Conservation (phyloP, 2,329 filamentous ascomycete species). For the Trichoderma harzianum region DNA sequence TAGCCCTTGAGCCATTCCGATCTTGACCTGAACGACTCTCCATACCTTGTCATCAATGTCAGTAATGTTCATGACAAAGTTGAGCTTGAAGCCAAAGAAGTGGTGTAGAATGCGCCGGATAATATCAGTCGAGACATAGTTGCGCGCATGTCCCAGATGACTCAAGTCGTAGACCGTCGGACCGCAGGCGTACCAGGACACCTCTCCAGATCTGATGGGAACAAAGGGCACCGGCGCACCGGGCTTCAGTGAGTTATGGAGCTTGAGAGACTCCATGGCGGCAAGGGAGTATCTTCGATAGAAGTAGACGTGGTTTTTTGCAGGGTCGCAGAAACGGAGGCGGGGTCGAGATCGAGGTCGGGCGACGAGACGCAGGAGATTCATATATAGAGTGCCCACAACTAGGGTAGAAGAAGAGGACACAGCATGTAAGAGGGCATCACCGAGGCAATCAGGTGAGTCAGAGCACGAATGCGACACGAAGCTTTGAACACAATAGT, state of each 20-base stretch:
- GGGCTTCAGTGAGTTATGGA: slow-evolving; percentile 76
- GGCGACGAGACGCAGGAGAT: slow-evolving; percentile 33
- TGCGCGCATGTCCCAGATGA: slow-evolving; percentile 79
- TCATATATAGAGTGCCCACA: slow-evolving; percentile 30
- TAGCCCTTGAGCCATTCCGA: neutral
- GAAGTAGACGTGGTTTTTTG: slow-evolving; percentile 28
- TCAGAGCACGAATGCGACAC: slow-evolving; percentile 11
- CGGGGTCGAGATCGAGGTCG: slow-evolving; percentile 27
- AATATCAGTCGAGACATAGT: slow-evolving; percentile 89
- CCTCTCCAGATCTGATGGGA: slow-evolving; percentile 66
- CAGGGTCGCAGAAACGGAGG: slow-evolving; percentile 28
- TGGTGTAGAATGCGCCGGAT: slow-evolving; percentile 77
- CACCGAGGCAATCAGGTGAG: slow-evolving; percentile 18
- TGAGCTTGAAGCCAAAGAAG: slow-evolving; percentile 79
- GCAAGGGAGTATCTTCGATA: slow-evolving; percentile 36
- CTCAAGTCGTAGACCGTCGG: slow-evolving; percentile 82
- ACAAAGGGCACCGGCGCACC: slow-evolving; percentile 70
- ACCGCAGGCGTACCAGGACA: slow-evolving; percentile 87
- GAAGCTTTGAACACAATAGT: neutral
- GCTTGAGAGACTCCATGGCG: slow-evolving; percentile 58
- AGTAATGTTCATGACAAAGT: slow-evolving; percentile 92
- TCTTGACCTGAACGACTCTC: neutral
- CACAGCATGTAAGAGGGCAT: neutral
- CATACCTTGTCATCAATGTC: slow-evolving; percentile 73
- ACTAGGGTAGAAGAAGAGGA: slow-evolving; percentile 19